Conservation (phyloP, 2,329 filamentous ascomycete genomes). For the Beauveria sp. region DNA sequence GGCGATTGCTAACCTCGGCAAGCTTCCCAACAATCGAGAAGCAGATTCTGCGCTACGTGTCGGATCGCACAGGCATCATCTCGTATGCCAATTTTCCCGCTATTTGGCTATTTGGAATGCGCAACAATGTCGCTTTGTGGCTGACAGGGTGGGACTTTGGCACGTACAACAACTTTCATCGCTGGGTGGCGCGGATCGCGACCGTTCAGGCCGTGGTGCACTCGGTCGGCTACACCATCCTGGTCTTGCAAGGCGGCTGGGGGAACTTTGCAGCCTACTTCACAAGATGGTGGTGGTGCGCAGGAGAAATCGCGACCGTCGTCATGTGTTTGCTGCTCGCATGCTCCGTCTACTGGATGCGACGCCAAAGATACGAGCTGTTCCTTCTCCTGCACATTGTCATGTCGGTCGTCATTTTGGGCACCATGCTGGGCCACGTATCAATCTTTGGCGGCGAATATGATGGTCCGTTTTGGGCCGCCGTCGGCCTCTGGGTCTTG, state of each 20-base stretch:
- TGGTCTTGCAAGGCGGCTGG: constrained; percentile 34
- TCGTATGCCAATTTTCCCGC: constrained; percentile 56
- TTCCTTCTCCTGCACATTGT: constrained; percentile 44
- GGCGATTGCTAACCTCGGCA: constrained; percentile 3
- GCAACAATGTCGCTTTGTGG: constrained; percentile 61
- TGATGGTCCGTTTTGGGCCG: constrained; percentile 42
- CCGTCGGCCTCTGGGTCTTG: constrained; percentile 39
- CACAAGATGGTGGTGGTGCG: constrained; percentile 40
- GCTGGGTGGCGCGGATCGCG: constrained; percentile 55
- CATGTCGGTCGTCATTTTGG: constrained; percentile 40
- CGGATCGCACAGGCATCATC: constrained; percentile 57
- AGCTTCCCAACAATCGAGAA: constrained; percentile 27
- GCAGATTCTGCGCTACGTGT: constrained; percentile 45
- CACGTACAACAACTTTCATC: constrained; percentile 60
- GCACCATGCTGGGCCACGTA: constrained; percentile 44
- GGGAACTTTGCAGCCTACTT: constrained; percentile 28
- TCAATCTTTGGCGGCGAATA: constrained; percentile 44
- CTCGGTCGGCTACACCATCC: constrained; percentile 48
- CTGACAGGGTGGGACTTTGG: constrained; percentile 61
- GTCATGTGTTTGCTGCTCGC: constrained; percentile 37
- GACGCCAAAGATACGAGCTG: constrained; percentile 43
- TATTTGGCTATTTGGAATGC: constrained; percentile 58
- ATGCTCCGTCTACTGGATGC: constrained; percentile 43
- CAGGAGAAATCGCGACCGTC: constrained; percentile 38
- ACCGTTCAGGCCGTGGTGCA: constrained; percentile 56